Percentiles rank a stretch among this genome's conserved stretches.
Conservation (phyloP, 192 early-diverging fungal species). For the Phlyctochytrium bullatum region DNA sequence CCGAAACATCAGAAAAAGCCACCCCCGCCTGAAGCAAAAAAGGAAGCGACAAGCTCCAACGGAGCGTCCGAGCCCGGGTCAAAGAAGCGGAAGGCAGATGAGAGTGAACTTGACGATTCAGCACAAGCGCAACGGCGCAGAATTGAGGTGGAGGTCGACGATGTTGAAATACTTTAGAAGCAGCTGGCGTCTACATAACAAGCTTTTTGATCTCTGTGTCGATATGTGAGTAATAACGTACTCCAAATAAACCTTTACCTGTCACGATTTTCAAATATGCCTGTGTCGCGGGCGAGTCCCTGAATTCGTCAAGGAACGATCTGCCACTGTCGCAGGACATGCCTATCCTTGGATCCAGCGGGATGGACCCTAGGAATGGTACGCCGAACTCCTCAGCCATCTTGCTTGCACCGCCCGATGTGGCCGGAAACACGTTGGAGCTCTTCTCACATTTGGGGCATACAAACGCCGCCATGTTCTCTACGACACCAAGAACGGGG, state of each 20-base stretch:
- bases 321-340: constrained; percentile 84
- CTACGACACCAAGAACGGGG: constrained; percentile 47
- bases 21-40: background rate
- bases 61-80: background rate
- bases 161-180: background rate
- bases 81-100: background rate
- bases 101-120: background rate
- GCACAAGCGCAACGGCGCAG: background rate
- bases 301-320: constrained; percentile 84
- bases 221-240: background rate
- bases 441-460: constrained; percentile 63
- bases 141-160: background rate
- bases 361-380: constrained; percentile 85
- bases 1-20: background rate
- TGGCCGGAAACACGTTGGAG: constrained; percentile 82
- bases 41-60: no score
- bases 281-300: constrained; percentile 76
- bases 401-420: constrained; percentile 80
- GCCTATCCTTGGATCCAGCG: constrained; percentile 83
- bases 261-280: constrained; percentile 43
- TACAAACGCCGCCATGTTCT: constrained; percentile 56
- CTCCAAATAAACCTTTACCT: background rate
- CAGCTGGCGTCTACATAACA: background rate
- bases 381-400: constrained; percentile 84
- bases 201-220: background rate